Base-by-base conservation (phyloP, 176 grass and related monocot species). In the Cenchrus fungigraminus region DNA sequence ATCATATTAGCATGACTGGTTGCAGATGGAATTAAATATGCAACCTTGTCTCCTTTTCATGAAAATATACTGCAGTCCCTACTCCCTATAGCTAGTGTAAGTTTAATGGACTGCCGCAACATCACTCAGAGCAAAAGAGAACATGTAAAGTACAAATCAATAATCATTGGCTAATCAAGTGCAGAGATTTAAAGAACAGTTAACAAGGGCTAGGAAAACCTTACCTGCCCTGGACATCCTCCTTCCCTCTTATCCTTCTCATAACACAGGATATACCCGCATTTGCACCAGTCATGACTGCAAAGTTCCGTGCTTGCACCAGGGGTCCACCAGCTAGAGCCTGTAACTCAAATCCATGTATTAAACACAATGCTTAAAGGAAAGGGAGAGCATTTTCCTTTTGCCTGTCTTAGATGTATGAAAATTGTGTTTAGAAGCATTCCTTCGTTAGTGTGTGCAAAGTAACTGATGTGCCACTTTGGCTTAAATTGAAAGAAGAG, bases 241-340 rank as follows among this genome's bases (percentile, higher is more conserved):
- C 97, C 68, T 91, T 90, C 73, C 97, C 97, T 92, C 94, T 87
- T 82, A 99, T 89, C 56, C 97, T 95, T 94, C 79, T 94, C 91
- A 99, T 91, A 70, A 96, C 90, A 85, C 91, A 96, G 73, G 97
- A 91, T 87, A 99, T 96, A 19, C 97, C 97, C 68, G 94, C 97
- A 61, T 99, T 99, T 53, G 92, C 90, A 13, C 97, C 97, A 22
- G 97, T 99, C 97, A 99, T 99, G 55, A 99, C 91, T 14, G 93
- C 97, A 90, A 99, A 99, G 55, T 99, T 99, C n/a, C 97, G 88
- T 62, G 97, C 97, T 86, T 96, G 97, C 70, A 94, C 93, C 43
- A 96, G 75, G 15, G 97, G 97, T 3, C 97, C 97, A 82, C 97
- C 94, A 61, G 97, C 86, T 79, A 99, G 92, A 71, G 97, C 97